These are phyloP conservation scores for Aspergillus uvarum DNA, from an alignment of 2,329 filamentous ascomycete species.

Conservation along the genomic window DNA sequence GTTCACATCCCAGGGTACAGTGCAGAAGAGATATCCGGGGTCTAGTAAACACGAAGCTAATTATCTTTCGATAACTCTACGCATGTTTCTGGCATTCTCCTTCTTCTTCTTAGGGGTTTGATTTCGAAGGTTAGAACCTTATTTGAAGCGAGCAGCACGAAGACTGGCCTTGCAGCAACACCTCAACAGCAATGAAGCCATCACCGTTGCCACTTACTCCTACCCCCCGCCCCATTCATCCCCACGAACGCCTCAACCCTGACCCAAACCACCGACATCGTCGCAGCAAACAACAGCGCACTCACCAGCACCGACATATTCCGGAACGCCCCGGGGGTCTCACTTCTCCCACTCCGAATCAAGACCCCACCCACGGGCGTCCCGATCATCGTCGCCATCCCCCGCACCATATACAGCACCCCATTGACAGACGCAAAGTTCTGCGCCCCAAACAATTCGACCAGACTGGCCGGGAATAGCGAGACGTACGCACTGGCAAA, in stretches of 20 bases:
- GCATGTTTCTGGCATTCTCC: too few species aligned
- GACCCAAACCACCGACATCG: background rate
- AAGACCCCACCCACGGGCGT: constrained; percentile 36
- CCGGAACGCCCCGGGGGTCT: background rate
- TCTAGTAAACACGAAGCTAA: too few species aligned
- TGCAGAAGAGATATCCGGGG: too few species aligned
- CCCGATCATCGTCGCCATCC: constrained; percentile 39
- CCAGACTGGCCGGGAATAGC: constrained; percentile 41
- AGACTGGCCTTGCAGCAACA: too few species aligned
- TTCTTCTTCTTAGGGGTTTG: too few species aligned
- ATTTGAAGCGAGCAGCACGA: too few species aligned
- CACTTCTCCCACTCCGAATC: constrained; percentile 21
- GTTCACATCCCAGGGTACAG: too few species aligned
- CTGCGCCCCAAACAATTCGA: constrained; percentile 42
- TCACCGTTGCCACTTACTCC: background rate
- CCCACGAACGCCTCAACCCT: constrained; percentile 1
- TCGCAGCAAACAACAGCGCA: background rate
- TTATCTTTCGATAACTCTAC: too few species aligned
- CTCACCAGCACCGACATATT: constrained; percentile 2
- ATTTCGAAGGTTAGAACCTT: too few species aligned
- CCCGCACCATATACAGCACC: constrained; percentile 41
- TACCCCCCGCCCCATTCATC: background rate
- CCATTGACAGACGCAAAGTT: constrained; percentile 42
- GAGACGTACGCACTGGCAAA: constrained; percentile 42
- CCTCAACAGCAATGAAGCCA: background rate